Evolutionary conservation across 495 filamentous ascomycete species (phyloP), one percentile per base, ranked within the genome.

Genomic region (Podospora tetraspora): DNA sequence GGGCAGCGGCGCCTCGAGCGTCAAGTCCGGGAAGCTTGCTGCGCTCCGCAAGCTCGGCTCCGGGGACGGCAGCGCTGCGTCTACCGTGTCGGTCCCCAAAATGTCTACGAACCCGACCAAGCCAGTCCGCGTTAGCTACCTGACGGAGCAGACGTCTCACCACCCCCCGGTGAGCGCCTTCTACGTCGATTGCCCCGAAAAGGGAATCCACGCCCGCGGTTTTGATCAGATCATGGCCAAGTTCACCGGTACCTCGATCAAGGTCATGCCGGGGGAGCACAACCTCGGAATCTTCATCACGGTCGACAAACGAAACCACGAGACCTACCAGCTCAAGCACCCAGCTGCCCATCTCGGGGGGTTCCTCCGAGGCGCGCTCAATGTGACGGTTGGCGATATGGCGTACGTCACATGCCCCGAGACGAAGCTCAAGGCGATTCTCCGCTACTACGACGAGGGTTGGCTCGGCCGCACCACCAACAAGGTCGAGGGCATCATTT

Each of bases 71-170:
- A 70, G 75, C 22, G 72, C 76, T 16, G 74, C 79, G 23, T 84
- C 81, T 2, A 81, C 73, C 21, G 78, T 84, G 7, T 82, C 81
- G 5, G 77, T 84, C 11, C 67, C 79, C 11, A 80, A 83, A 65
- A 77, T 76, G 24, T 62, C 71, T 3, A 70, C 78, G 61, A 81
- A 79, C 68, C 75, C 84, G 60, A 72, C 75, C 29, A 77, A 81
- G 30, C 88, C 85, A 23, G 85, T 94, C 72, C 88, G 88, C 67
- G 86, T 99, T 62, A 97, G 92, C 32, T 99, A 94, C 73, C 81
- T 99, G 70, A 99, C 95, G 7, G 95, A 99, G 77, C 95, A 99
- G 74, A 93, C 95, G n/a, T 97, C 94, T 8, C 95, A 99, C 68
- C 95, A 99, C 82, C 95, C 95, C 16, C 95, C 95, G 13, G 94